Percentiles rank a stretch among this genome's conserved stretches.
phyloP scores from a whole-genome alignment of 306 rosid genomes.

The Ammopiptanthus mongolicus region DNA sequence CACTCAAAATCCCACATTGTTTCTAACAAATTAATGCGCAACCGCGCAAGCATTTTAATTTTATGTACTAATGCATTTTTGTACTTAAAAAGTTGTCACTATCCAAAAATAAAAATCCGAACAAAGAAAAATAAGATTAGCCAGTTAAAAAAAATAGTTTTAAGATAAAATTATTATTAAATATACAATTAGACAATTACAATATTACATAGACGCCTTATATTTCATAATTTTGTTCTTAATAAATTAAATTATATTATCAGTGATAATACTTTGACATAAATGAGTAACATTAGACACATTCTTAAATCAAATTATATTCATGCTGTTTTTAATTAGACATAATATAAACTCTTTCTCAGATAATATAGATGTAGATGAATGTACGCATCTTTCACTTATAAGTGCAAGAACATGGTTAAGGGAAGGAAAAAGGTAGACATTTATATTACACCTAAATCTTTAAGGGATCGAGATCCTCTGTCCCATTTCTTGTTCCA shows the following conservation, averaged over 20 bases:
- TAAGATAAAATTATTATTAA: not conserved
- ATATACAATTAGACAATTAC: not conserved
- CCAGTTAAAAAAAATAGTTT: not conserved
- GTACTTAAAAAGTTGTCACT: not conserved
- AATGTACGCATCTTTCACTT: no score
- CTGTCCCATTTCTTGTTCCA: no score
- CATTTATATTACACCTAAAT: no score
- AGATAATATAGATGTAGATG: no score
- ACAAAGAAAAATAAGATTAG: not conserved
- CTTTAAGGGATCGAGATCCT: no score
- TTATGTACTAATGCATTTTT: not conserved
- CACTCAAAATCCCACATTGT: not conserved
- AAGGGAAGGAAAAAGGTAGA: no score
- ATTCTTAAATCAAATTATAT: no score
- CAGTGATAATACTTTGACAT: not conserved
- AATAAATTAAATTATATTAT: not conserved
- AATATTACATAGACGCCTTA: not conserved
- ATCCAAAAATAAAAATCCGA: not conserved
- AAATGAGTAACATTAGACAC: no score
- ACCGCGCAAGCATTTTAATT: not conserved
- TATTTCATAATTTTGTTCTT: not conserved
- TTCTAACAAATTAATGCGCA: not conserved
- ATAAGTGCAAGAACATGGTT: no score
- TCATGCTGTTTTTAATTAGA: no score
- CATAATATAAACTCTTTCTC: no score